A percentile compares a stretch with the other conserved stretches of the same genome.
Conservation (phyloP, 2,329 filamentous ascomycete genomes). For the Sarocladium strictum region DNA sequence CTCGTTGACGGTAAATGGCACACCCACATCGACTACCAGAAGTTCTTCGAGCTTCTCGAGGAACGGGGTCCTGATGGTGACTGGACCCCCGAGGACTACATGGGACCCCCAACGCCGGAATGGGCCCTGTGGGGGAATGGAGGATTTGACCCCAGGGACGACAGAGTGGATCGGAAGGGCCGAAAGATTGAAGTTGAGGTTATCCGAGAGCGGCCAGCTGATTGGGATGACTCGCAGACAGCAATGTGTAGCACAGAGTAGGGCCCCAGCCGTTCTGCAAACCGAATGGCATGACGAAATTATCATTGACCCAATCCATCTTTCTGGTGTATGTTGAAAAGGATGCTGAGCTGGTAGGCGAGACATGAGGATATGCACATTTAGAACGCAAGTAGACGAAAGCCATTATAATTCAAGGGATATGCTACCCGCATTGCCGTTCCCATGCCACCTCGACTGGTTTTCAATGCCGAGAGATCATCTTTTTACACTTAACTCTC, state of each 20-base stretch:
- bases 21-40: slow-evolving; percentile 83
- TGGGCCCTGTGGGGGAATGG: slow-evolving; percentile 95
- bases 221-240: slow-evolving; percentile 8
- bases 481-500: slow-evolving; percentile 37
- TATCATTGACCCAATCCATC: neutral
- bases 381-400: no score
- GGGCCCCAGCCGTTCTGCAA: neutral
- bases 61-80: slow-evolving; percentile 57
- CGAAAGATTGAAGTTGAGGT: slow-evolving; percentile 48
- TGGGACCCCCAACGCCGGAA: slow-evolving; percentile 76
- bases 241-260: neutral
- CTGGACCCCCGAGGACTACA: slow-evolving; percentile 87
- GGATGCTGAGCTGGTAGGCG: no score
- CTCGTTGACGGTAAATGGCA: slow-evolving; percentile 74
- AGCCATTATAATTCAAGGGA: slow-evolving; percentile 13
- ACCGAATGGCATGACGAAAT: neutral
- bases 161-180: slow-evolving; percentile 82
- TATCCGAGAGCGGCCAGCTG: slow-evolving; percentile 23
- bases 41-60: slow-evolving; percentile 81
- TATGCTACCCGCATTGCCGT: slow-evolving; percentile 25
- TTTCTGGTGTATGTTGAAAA: no score
- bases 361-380: no score
- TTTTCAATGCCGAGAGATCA: slow-evolving; percentile 15
- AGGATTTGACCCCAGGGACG: slow-evolving; percentile 87
- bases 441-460: slow-evolving; percentile 18